These are phyloP conservation scores for Aaosphaeria pasadenensis DNA, from an alignment of 2,329 filamentous ascomycete genomes.

Conservation along the genomic window DNA sequence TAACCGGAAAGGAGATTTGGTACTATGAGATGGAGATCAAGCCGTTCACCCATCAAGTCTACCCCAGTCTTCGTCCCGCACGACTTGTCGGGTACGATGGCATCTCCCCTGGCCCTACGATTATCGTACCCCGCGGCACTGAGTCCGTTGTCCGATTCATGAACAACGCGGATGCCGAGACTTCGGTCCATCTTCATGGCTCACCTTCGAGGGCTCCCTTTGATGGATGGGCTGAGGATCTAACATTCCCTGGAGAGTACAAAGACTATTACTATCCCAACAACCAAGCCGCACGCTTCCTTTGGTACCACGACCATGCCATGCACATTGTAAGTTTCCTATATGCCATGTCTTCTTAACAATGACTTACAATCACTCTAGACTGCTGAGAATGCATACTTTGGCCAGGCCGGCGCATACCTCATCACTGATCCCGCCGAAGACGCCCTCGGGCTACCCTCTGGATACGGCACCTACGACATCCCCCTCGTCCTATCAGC, in stretches of 20 bases:
- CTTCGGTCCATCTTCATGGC: conserved; percentile 55
- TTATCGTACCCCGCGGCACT: conserved; percentile 45
- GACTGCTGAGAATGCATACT: conserved; percentile 56
- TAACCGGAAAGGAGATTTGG: conserved; percentile 40
- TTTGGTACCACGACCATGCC: conserved; percentile 53
- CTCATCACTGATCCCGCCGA: conserved; percentile 53
- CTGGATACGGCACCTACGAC: conserved; percentile 51
- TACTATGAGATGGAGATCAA: conserved; percentile 48
- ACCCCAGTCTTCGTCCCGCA: conserved; percentile 41
- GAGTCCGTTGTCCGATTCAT: conserved; percentile 55
- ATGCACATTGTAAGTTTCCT: conserved; percentile 37
- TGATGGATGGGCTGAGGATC: conserved; percentile 56
- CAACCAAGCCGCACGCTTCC: conserved; percentile 48
- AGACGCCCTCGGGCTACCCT: conserved; percentile 51
- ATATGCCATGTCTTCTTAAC: conserved; percentile 35
- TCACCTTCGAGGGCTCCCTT: conserved; percentile 44
- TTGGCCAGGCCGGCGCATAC: conserved; percentile 57
- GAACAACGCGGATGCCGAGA: conserved; percentile 47
- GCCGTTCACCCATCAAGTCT: conserved; percentile 41
- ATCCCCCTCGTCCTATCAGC: conserved; percentile 50
- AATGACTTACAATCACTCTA: conserved; percentile 53
- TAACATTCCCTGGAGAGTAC: conserved; percentile 50
- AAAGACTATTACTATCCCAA: conserved; percentile 65
- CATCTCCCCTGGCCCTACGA: conserved; percentile 53
- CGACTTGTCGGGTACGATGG: conserved; percentile 53